A percentile compares a stretch with the other conserved stretches of the same genome.
phyloP scores from a whole-genome alignment of 2,329 filamentous ascomycete genomes.

The Mollisia scopiformis region DNA sequence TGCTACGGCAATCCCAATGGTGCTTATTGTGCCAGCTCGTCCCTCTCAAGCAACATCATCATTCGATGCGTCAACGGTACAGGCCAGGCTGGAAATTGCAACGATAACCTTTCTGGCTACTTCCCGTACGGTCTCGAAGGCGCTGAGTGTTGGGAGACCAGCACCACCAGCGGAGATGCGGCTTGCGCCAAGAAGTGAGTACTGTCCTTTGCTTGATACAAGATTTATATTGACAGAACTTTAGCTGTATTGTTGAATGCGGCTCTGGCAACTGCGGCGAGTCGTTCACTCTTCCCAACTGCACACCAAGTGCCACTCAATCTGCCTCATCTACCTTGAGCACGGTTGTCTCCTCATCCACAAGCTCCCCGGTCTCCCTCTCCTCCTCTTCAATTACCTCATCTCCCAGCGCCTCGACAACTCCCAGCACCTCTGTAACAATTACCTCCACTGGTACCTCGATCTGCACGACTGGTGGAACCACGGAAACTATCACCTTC shows the following conservation, averaged over 20 bases:
- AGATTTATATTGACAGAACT: conserved; percentile 7
- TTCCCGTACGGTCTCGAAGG: conserved; percentile 42
- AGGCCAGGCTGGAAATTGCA: conserved; percentile 48
- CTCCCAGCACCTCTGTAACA: conserved; percentile 18
- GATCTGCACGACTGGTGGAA: conserved; percentile 17
- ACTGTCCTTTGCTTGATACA: neutral
- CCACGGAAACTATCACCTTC: conserved; percentile 19
- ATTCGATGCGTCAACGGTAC: conserved; percentile 46
- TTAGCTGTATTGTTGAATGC: conserved; percentile 48
- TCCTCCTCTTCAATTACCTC: conserved; percentile 17
- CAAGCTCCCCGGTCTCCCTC: conserved; percentile 16
- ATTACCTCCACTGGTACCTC: conserved; percentile 27
- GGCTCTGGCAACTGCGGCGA: conserved; percentile 36
- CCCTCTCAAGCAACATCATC: conserved; percentile 49
- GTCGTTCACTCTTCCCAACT: conserved; percentile 41
- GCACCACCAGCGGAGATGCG: conserved; percentile 44
- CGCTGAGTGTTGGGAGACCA: conserved; percentile 46
- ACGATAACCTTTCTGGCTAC: conserved; percentile 47
- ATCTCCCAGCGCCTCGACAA: conserved; percentile 9
- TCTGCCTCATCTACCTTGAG: conserved; percentile 37
- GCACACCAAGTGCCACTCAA: conserved; percentile 17
- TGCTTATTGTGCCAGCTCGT: conserved; percentile 46
- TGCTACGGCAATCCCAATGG: conserved; percentile 45
- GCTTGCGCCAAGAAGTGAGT: conserved; percentile 50
- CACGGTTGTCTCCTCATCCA: conserved; percentile 35